These are phyloP conservation scores for Microsporum ferrugineum DNA, from an alignment of 2,329 filamentous ascomycete genomes.

Conservation along the genomic window DNA sequence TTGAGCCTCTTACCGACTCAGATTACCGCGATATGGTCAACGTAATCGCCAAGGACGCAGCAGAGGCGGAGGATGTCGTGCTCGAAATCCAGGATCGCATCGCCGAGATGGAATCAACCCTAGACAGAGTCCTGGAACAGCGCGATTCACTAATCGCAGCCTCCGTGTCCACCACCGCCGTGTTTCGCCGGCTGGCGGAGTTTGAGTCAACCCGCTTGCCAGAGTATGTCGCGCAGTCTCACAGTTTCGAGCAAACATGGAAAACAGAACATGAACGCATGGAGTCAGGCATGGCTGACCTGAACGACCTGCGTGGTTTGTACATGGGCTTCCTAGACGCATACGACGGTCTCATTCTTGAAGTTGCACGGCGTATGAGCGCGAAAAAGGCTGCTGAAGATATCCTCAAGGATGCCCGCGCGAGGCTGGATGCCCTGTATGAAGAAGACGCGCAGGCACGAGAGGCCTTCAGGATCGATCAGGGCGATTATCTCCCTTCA, in stretches of 20 bases:
- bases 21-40: constrained; percentile 74
- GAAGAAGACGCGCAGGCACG: constrained; percentile 61
- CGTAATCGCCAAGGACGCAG: constrained; percentile 52
- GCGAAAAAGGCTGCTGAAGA: constrained; percentile 63
- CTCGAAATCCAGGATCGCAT: constrained; percentile 62
- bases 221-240: constrained; percentile 37
- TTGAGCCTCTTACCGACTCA: constrained; percentile 60
- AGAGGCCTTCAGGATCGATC: constrained; percentile 66
- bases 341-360: constrained; percentile 73
- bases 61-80: constrained; percentile 52
- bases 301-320: constrained; percentile 65
- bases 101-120: constrained; percentile 62
- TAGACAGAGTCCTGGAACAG: constrained; percentile 52
- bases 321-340: constrained; percentile 78
- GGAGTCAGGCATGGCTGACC: constrained; percentile 56
- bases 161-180: constrained; percentile 48
- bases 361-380: constrained; percentile 62
- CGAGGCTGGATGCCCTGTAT: constrained; percentile 63
- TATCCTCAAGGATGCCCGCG: constrained; percentile 66
- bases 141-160: constrained; percentile 46
- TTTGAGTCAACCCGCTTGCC: constrained; percentile 53
- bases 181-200: constrained; percentile 55
- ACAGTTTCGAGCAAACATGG: constrained; percentile 49
- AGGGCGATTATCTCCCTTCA: constrained; percentile 74
- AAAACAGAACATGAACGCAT: constrained; percentile 62